These are phyloP conservation scores for Acephala macrosclerotiorum DNA, from an alignment of 2,329 filamentous ascomycete species.

Conservation along the genomic window DNA sequence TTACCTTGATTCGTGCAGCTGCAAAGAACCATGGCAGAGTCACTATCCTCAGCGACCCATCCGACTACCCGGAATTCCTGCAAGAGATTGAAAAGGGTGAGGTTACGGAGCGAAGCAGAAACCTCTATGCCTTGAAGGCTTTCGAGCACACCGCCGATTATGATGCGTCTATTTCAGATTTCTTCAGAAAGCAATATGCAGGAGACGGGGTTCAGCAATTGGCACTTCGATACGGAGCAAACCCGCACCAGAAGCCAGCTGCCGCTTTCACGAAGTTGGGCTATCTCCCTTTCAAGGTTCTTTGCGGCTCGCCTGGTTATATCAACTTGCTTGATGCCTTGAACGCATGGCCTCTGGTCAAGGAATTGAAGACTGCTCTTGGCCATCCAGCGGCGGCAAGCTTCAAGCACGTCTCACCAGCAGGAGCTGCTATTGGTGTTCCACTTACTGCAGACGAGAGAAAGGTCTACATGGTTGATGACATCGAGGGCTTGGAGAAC, in stretches of 20 bases:
- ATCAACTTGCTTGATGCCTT: constrained; percentile 97
- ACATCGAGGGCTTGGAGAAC: constrained; percentile 86
- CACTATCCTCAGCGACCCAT: constrained; percentile 93
- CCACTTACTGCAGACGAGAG: constrained; percentile 86
- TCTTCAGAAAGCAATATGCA: constrained; percentile 98
- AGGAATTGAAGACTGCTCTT: constrained; percentile 91
- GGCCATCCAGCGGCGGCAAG: constrained; percentile 90
- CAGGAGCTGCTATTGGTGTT: constrained; percentile 92
- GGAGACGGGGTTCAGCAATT: constrained; percentile 83
- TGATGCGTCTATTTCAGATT: constrained; percentile 91
- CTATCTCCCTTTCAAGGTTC: constrained; percentile 91
- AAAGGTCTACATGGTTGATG: constrained; percentile 98
- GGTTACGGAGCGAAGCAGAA: constrained; percentile 84
- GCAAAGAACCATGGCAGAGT: constrained; percentile 98
- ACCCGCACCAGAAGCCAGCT: constrained; percentile 98
- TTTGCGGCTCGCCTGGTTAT: constrained; percentile 89
- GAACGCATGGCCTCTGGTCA: constrained; percentile 96
- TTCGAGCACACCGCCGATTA: constrained; percentile 99
- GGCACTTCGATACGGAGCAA: constrained; percentile 90
- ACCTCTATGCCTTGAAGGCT: constrained; percentile 93
- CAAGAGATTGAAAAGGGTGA: constrained; percentile 88
- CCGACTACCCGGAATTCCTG: constrained; percentile 93
- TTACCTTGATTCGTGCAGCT: constrained; percentile 93
- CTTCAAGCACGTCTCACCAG: constrained; percentile 99
- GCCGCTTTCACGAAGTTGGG: constrained; percentile 78